These are phyloP conservation scores for Nothopassalora personata DNA, from an alignment of 2,329 filamentous ascomycete genomes.

Conservation along the genomic window DNA sequence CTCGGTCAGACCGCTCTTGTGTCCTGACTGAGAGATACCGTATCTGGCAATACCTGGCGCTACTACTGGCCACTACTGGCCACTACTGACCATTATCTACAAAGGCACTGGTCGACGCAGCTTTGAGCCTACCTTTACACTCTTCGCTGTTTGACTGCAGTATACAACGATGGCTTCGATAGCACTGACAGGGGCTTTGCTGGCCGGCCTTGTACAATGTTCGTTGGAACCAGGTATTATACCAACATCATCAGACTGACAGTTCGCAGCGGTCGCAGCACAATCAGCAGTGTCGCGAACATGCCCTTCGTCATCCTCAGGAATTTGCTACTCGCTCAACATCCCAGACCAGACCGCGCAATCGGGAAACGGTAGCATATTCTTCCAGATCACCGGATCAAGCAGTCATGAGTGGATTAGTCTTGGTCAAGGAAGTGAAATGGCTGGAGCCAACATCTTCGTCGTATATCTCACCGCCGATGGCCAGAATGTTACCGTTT, in stretches of 20 bases:
- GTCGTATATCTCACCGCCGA: constrained; percentile 50
- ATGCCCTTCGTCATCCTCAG: constrained; percentile 10
- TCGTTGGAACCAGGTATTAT: background rate
- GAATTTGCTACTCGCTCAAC: constrained; percentile 49
- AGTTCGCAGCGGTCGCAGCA: background rate
- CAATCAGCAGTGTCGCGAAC: constrained; percentile 11
- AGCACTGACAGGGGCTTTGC: background rate
- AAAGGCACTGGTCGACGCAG: background rate
- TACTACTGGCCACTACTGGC: background rate
- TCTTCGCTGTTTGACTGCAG: background rate
- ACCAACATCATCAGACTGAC: background rate
- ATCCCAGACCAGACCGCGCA: constrained; percentile 50
- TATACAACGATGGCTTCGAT: background rate
- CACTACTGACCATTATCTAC: background rate
- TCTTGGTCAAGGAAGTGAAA: constrained; percentile 52
- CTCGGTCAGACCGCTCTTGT: background rate
- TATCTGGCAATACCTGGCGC: background rate
- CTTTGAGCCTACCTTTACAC: background rate
- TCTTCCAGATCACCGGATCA: constrained; percentile 53
- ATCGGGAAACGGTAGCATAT: constrained; percentile 51
- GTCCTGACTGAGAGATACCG: background rate
- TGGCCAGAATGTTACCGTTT: constrained; percentile 54
- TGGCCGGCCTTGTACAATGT: background rate
- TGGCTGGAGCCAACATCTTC: constrained; percentile 56
- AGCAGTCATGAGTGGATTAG: constrained; percentile 50